Evolutionary conservation across 1,284 basidiomycete genomes (phyloP), one percentile per base, ranked within the genome.

Genomic region (Singerocomus inundabilis): DNA sequence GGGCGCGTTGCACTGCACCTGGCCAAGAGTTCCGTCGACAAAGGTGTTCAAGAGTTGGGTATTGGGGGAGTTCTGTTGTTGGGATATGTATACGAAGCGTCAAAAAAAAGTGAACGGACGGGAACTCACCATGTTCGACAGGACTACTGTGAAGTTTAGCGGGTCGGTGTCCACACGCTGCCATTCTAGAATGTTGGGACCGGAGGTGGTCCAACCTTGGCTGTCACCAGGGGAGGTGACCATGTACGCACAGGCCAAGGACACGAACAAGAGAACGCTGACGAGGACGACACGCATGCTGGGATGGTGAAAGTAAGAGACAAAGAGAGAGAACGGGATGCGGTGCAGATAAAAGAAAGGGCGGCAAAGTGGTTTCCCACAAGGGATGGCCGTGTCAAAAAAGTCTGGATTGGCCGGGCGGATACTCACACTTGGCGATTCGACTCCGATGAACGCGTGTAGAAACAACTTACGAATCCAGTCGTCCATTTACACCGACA

Each of bases 131-230:
- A 75, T 67, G 70, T 91, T 88, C 58, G 75, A 75, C 45, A 93
- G 75, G 45, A 89, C 70, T 43, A 79, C 75, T 11, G 84, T 80
- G 68, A 93, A 91, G 70, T 79, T 88, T 46, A 52, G 38, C 1
- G 79, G 64, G 61, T 91, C 88, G 16, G 85, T 85, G 52, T 52
- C 52, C 53, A 89, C 88, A n/a, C 75, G 74, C 3, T 69, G 51
- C 88, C 89, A 91, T 16, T 68, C 52, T 54, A 90, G 70, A 31
- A 67, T 72, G 65, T 91, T 87, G 43, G 75, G 59, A 18, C 82
- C 82, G 15, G 64, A 61, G 58, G 77, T 76, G 16, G 73, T 76
- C 88, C 88, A 93, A 46, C 75, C 76, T 26, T 76, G 60, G 34
- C 59, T 49, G 29, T 58, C 57, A 54, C 64, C 71, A 37, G 90